Percentiles rank a stretch among this genome's conserved stretches.
Evolutionary conservation across 129 eudicot genomes (phyloP).

Genomic region (Heracleum sosnowskyi): DNA sequence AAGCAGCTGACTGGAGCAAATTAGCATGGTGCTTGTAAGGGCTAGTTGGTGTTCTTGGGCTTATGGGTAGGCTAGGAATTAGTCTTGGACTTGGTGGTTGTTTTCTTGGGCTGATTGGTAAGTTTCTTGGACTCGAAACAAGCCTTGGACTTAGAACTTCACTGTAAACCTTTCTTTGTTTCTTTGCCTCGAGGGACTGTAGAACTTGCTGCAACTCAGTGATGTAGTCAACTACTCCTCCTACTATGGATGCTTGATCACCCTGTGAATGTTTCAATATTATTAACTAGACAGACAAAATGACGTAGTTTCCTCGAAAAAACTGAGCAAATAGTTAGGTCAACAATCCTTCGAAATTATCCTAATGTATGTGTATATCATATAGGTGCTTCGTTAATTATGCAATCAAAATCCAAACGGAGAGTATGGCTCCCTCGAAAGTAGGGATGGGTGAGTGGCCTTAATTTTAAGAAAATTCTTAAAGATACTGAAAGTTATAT

Average conservation of each 20-base stretch:
- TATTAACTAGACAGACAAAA: neutral
- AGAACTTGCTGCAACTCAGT: slow-evolving; percentile 73
- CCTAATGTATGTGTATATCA: neutral
- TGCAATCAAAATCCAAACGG: neutral
- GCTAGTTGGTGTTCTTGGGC: slow-evolving; percentile 67
- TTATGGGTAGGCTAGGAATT: slow-evolving; percentile 36
- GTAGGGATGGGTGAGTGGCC: neutral
- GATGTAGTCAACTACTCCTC: slow-evolving; percentile 88
- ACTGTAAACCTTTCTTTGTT: slow-evolving; percentile 62
- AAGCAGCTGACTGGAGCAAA: slow-evolving; percentile 15
- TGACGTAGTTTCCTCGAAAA: no score
- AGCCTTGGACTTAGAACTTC: slow-evolving; percentile 56
- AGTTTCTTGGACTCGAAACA: slow-evolving; percentile 68
- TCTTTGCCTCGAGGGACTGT: slow-evolving; percentile 78
- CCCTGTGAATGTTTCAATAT: slow-evolving; percentile 32
- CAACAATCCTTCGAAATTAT: neutral
- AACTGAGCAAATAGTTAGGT: no score
- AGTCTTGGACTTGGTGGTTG: slow-evolving; percentile 62
- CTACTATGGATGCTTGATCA: slow-evolving; percentile 97
- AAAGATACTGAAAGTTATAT: no score
- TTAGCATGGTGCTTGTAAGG: slow-evolving; percentile 35
- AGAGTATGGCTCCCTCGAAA: neutral
- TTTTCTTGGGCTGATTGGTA: slow-evolving; percentile 67
- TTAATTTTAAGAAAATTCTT: neutral
- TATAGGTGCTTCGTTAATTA: neutral